Evolutionary conservation across 2,329 filamentous ascomycete genomes (phyloP).

Genomic region (Trichophyton mentagrophytes): DNA sequence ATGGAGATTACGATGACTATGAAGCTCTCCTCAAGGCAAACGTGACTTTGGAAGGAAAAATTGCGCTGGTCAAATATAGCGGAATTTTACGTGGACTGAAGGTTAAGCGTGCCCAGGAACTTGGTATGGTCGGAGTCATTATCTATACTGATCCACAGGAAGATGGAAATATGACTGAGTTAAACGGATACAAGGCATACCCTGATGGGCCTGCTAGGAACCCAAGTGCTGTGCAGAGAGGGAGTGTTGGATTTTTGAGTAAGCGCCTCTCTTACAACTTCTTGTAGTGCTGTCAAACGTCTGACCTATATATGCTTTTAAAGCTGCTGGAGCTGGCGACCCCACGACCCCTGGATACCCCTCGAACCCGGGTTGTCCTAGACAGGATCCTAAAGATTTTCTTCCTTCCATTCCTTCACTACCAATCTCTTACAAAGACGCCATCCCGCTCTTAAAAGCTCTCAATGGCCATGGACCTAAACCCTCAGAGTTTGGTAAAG

Average conservation of each 20-base stretch:
- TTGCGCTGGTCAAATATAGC: constrained; percentile 77
- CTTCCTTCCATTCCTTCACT: constrained; percentile 82
- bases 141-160: constrained; percentile 84
- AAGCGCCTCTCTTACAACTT: constrained; percentile 30
- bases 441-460: constrained; percentile 73
- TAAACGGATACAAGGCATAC: constrained; percentile 66
- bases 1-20: constrained; percentile 75
- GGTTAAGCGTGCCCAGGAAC: constrained; percentile 79
- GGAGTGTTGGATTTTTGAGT: constrained; percentile 72
- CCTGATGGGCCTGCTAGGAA: constrained; percentile 78
- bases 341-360: constrained; percentile 91
- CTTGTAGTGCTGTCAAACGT: constrained; percentile 10
- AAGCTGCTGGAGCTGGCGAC: constrained; percentile 51
- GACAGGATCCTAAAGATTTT: constrained; percentile 53
- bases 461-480: constrained; percentile 79
- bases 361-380: constrained; percentile 75
- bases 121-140: constrained; percentile 75
- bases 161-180: constrained; percentile 68
- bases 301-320: constrained; percentile 4
- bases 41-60: constrained; percentile 66
- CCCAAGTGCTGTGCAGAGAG: constrained; percentile 78
- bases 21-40: constrained; percentile 67
- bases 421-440: constrained; percentile 79
- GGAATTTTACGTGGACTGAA: constrained; percentile 80
- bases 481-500: constrained; percentile 57